A percentile compares a stretch with the other conserved stretches of the same genome.
Evolutionary conservation across 169 alveolate genomes (phyloP).

Genomic region (Amoebophrya sp.): DNA sequence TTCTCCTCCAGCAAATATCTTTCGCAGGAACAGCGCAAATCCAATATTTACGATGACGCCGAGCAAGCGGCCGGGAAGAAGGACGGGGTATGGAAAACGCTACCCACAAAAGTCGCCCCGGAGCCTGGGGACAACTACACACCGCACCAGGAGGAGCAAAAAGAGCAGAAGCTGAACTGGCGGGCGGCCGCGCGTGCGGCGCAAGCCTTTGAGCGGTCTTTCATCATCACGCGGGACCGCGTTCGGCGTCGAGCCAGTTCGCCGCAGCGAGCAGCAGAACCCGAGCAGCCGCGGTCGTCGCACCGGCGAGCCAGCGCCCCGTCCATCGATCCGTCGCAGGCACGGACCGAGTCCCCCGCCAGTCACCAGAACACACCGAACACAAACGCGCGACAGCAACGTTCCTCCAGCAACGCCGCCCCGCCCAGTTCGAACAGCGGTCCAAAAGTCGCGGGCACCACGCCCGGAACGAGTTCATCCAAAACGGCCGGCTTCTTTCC

Average conservation of each 20-base stretch:
- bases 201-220: background rate
- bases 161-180: conserved; percentile 9
- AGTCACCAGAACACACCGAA: no score
- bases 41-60: background rate
- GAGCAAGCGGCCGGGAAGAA: background rate
- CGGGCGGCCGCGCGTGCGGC: conserved; percentile 25
- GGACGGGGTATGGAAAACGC: background rate
- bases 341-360: no score
- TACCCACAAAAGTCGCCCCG: background rate
- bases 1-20: background rate
- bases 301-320: no score
- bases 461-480: background rate
- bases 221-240: background rate
- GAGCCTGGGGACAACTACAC: background rate
- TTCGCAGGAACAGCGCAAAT: background rate
- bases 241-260: background rate
- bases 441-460: background rate
- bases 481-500: background rate
- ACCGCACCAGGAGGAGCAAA: background rate
- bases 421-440: background rate
- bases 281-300: no score
- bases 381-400: no score
- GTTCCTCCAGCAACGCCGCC: background rate
- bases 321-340: no score
- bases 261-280: no score